Evolutionary conservation across 495 filamentous ascomycete genomes (phyloP).

Genomic region (Xylaria acuta): DNA sequence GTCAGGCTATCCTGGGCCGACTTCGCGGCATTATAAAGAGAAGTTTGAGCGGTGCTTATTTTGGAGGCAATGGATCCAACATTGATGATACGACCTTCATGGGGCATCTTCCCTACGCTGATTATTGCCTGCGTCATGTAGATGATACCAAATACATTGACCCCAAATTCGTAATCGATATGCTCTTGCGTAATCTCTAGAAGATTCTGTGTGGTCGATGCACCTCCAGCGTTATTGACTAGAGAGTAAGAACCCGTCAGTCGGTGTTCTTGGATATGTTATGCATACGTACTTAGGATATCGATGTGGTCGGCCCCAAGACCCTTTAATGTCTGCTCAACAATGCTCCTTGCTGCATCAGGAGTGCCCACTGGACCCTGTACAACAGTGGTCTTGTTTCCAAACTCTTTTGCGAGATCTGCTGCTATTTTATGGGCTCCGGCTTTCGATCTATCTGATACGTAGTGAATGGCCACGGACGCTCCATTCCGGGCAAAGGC

Average conservation of each 20-base stretch:
- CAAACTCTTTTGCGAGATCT: constrained; percentile 32
- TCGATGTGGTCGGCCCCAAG: constrained; percentile 44
- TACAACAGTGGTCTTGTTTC: constrained; percentile 41
- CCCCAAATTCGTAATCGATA: constrained; percentile 31
- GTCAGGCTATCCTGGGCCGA: constrained; percentile 43
- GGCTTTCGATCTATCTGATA: constrained; percentile 34
- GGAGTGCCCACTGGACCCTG: constrained; percentile 44
- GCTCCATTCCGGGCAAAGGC: constrained; percentile 49
- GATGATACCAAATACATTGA: constrained; percentile 46
- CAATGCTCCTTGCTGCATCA: constrained; percentile 40
- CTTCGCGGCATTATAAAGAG: constrained; percentile 43
- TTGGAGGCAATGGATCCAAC: constrained; percentile 51
- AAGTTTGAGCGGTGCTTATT: constrained; percentile 13
- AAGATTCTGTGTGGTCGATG: background rate
- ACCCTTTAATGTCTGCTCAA: constrained; percentile 40
- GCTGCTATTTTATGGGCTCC: constrained; percentile 35
- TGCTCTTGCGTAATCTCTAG: constrained; percentile 25
- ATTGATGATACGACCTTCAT: constrained; percentile 53
- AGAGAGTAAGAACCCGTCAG: constrained; percentile 17
- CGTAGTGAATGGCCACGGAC: constrained; percentile 41
- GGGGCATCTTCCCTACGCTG: constrained; percentile 47
- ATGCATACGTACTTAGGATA: constrained; percentile 42
- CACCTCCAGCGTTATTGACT: constrained; percentile 34
- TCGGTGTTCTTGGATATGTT: background rate
- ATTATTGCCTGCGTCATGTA: constrained; percentile 49